Percentiles rank a stretch among this genome's conserved stretches.
Conservation (phyloP, 768 basidiomycete genomes). For the Lactifluus piperatus region DNA sequence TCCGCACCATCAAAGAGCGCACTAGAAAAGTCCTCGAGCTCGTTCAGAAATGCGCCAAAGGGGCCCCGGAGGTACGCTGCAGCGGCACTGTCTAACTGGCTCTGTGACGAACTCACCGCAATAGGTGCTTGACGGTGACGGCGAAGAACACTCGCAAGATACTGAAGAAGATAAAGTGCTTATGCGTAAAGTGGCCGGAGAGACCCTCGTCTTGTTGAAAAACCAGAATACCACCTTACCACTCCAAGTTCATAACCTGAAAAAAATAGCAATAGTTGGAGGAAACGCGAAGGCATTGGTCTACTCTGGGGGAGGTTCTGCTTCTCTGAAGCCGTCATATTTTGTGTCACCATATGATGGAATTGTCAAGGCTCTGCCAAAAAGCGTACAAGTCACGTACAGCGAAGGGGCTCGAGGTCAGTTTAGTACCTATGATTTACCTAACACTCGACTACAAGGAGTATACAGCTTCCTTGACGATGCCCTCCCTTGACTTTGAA, state of each 20-base stretch:
- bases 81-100: neutral
- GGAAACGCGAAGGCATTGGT: constrained; percentile 57
- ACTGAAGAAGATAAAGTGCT: constrained; percentile 51
- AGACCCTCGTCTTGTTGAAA: constrained; percentile 69
- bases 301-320: constrained; percentile 65
- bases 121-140: constrained; percentile 65
- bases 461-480: constrained; percentile 47
- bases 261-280: constrained; percentile 70
- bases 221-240: constrained; percentile 52
- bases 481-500: constrained; percentile 63
- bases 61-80: constrained; percentile 39
- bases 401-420: constrained; percentile 62
- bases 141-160: constrained; percentile 53
- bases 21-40: constrained; percentile 51
- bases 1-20: constrained; percentile 44
- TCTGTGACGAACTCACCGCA: neutral
- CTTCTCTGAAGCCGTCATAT: constrained; percentile 65
- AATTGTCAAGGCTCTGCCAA: constrained; percentile 48
- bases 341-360: constrained; percentile 73
- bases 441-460: neutral
- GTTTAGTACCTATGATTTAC: constrained; percentile 14
- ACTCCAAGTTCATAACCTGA: constrained; percentile 36
- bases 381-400: constrained; percentile 48
- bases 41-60: constrained; percentile 54
- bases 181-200: constrained; percentile 57